These are phyloP conservation scores for Populus deltoides DNA, from an alignment of 345 rosid species.

Conservation along the genomic window DNA sequence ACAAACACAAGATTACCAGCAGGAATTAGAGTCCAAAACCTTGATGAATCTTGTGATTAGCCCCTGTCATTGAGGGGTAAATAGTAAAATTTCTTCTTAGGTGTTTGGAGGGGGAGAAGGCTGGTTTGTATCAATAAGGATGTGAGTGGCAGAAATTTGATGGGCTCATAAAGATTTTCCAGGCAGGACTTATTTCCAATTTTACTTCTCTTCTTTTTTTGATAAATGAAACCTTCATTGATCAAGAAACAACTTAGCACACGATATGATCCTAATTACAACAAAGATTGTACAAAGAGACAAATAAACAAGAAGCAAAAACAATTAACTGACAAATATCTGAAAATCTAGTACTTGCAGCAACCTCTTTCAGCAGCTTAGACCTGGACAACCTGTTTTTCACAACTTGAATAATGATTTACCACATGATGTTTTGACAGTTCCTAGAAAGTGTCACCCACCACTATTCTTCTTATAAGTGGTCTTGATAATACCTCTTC, in stretches of 20 bases:
- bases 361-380: too few species aligned
- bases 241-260: too few species aligned
- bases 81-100: not conserved
- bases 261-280: too few species aligned
- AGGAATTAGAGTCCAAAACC: not conserved
- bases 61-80: not conserved
- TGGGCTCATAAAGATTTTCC: not conserved
- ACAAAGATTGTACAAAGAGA: too few species aligned
- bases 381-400: too few species aligned
- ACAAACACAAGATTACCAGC: not conserved
- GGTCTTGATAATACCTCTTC: not conserved
- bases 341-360: too few species aligned
- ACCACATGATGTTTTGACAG: not conserved
- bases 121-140: not conserved
- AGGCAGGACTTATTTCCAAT: not conserved
- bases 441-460: not conserved
- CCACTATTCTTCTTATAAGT: not conserved
- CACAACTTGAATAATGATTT: too few species aligned
- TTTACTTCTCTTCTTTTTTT: not conserved
- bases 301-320: too few species aligned
- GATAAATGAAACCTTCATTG: too few species aligned
- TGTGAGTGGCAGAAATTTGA: not conserved
- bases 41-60: not conserved
- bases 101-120: not conserved
- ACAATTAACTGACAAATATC: too few species aligned